Evolutionary conservation across 148 eudicot species (phyloP), one percentile per base, ranked within the genome.

Genomic region (Talinum fruticosum): DNA sequence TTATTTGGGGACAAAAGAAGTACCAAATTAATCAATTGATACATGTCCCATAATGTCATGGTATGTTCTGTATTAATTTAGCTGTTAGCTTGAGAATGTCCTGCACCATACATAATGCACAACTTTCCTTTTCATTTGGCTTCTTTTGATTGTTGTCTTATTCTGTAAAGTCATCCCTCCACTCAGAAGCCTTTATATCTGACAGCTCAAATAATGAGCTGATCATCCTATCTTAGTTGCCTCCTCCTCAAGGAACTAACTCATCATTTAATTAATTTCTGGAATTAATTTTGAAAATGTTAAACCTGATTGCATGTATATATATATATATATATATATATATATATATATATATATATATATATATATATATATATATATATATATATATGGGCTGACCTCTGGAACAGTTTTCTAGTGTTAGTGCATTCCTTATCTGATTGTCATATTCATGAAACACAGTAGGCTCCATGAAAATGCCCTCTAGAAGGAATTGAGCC

Each of bases 91-190:
- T 69, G 68, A 51, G 72, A 74, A 38, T 37, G 36, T 24, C 33
- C 73, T 35, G 64, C 35, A 69, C 57, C 68, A 53, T 28, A 18
- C 16, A 30, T 21, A 36, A 69, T 19, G 72, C n/a, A 3, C 38
- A 59, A 24, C 38, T 70, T 77, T 57, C 47, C 37, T 69, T 29
- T 6, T 61, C 24, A 33, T n/a, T 51, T 77, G 74, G 53, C 57
- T 70, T 41, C 75, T 57, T 78, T 69, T 18, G 68, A 54, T 53
- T 24, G 69, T 57, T 78, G 80, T 78, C 80, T 70, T 78, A 70
- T 78, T 69, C 33, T 16, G 41, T 78, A 70, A 78, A 78, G 80
- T 70, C 6, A 4, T 54, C 54, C 75, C 54, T 75, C 70, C 24
- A 33, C 26, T 33, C n/a, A n/a, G n/a, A 34, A n/a, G 33, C 71